These are phyloP conservation scores for Heritiera fomes DNA, from an alignment of 345 rosid species.

Conservation along the genomic window DNA sequence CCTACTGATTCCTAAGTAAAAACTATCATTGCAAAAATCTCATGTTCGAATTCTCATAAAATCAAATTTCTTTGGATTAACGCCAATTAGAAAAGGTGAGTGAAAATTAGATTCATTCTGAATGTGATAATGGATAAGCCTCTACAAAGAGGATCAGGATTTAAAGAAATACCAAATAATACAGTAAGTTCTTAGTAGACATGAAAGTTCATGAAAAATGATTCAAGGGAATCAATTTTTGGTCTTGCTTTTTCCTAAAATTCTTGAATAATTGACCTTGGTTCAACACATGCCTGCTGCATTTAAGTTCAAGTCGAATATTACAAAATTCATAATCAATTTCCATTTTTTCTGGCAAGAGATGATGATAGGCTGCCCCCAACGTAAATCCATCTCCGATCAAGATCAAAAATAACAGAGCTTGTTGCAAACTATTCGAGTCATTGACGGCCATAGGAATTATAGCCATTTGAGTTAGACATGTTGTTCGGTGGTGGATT, in stretches of 20 bases:
- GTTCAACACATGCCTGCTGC: background rate
- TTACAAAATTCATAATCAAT: background rate
- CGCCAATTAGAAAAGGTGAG: too few species aligned
- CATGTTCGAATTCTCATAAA: too few species aligned
- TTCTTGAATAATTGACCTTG: background rate
- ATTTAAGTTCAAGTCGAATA: background rate
- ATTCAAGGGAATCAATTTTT: background rate
- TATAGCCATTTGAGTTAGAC: constrained; percentile 28
- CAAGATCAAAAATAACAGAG: background rate
- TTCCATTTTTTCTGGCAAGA: background rate
- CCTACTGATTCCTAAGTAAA: too few species aligned
- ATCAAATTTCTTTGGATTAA: too few species aligned
- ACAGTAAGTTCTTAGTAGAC: background rate
- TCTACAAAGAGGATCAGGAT: too few species aligned
- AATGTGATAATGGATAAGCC: too few species aligned
- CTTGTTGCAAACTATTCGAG: background rate
- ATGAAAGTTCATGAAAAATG: background rate
- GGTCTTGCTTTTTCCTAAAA: background rate
- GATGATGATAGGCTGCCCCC: background rate
- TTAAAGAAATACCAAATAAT: too few species aligned
- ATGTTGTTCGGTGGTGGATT: constrained; percentile 36
- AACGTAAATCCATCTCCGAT: background rate
- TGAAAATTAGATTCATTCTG: too few species aligned
- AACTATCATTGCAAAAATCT: too few species aligned
- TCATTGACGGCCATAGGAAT: constrained; percentile 38